phyloP scores from a whole-genome alignment of 345 rosid species.

The Stellera chamaejasme region DNA sequence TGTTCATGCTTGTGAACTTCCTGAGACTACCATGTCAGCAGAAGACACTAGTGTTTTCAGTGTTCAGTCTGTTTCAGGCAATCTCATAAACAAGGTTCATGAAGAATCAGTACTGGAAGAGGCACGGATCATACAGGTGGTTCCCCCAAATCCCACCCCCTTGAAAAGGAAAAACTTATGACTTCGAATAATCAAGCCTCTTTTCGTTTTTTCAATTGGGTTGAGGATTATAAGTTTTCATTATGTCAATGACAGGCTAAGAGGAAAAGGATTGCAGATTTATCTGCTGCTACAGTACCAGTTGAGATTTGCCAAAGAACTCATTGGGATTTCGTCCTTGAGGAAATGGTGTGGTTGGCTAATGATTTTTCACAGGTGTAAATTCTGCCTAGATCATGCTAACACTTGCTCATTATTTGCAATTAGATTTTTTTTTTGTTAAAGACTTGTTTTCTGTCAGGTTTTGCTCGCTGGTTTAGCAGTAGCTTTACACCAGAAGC shows the following conservation, averaged over 20 bases:
- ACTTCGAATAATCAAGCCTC: constrained; percentile 13
- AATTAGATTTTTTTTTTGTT: not conserved
- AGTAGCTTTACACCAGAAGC: not conserved
- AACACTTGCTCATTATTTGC: constrained; percentile 1
- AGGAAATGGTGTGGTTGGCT: constrained; percentile 34
- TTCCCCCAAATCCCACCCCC: not conserved
- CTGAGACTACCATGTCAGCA: constrained; percentile 13
- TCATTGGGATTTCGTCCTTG: constrained; percentile 33
- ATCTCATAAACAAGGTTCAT: constrained; percentile 36
- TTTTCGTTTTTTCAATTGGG: not conserved
- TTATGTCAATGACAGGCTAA: constrained; percentile 45
- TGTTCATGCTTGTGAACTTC: constrained; percentile 19
- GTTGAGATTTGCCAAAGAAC: constrained; percentile 15
- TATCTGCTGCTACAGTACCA: constrained; percentile 14
- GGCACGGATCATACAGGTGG: constrained; percentile 75
- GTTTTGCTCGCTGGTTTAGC: not conserved
- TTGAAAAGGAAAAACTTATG: constrained; percentile 10
- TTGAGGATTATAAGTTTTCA: constrained; percentile 11
- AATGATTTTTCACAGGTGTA: constrained; percentile 41
- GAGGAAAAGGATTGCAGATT: constrained; percentile 43
- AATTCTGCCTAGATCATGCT: constrained; percentile 4
- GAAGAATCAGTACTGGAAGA: constrained; percentile 82
- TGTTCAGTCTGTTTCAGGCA: constrained; percentile 35
- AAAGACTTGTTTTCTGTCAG: constrained; percentile 8
- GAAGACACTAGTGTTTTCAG: constrained; percentile 21